A percentile compares a stretch with the other conserved stretches of the same genome.
Evolutionary conservation across 2,329 filamentous ascomycete genomes (phyloP).

Genomic region (Monilinia fructigena): DNA sequence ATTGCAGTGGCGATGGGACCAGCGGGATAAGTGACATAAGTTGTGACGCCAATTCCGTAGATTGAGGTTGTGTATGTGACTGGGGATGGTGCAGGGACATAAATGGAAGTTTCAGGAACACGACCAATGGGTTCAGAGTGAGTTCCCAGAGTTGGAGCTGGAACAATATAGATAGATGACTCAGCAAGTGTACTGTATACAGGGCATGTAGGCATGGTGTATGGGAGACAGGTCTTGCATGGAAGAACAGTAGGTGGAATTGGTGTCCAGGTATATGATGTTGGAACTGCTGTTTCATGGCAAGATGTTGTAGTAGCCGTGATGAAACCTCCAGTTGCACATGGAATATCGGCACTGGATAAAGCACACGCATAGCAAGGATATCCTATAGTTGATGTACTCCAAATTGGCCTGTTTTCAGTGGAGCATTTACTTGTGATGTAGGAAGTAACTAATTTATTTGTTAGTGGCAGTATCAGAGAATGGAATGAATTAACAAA

Average conservation of each 20-base stretch:
- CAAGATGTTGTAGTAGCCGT: conserved; percentile 27
- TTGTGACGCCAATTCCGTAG: conserved; percentile 4
- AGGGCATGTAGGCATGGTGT: conserved; percentile 27
- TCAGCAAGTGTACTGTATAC: conserved; percentile 20
- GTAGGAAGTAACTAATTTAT: conserved; percentile 24
- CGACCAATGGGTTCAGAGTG: conserved; percentile 3
- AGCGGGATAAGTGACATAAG: conserved; percentile 13
- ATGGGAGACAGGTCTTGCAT: conserved; percentile 26
- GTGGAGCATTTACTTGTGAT: conserved; percentile 26
- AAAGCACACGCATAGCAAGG: conserved; percentile 27
- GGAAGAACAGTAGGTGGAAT: conserved; percentile 21
- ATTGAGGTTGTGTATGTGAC: conserved; percentile 2
- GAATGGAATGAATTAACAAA: not conserved
- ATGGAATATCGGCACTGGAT: conserved; percentile 23
- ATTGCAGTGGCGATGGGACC: conserved; percentile 7
- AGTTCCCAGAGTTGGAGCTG: conserved; percentile 8
- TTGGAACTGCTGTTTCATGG: conserved; percentile 17
- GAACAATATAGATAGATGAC: conserved; percentile 16
- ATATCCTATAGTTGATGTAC: conserved; percentile 24
- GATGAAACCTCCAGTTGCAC: conserved; percentile 21
- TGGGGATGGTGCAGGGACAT: conserved; percentile 15
- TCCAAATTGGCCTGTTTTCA: conserved; percentile 27
- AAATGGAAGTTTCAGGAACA: conserved; percentile 12
- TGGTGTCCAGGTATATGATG: conserved; percentile 26
- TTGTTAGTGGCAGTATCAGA: conserved; percentile 5